A percentile compares a stretch with the other conserved stretches of the same genome.
These are phyloP conservation scores for Suhomyces choctaworum DNA, from an alignment of 1,139 yeast species.

Conservation along the genomic window DNA sequence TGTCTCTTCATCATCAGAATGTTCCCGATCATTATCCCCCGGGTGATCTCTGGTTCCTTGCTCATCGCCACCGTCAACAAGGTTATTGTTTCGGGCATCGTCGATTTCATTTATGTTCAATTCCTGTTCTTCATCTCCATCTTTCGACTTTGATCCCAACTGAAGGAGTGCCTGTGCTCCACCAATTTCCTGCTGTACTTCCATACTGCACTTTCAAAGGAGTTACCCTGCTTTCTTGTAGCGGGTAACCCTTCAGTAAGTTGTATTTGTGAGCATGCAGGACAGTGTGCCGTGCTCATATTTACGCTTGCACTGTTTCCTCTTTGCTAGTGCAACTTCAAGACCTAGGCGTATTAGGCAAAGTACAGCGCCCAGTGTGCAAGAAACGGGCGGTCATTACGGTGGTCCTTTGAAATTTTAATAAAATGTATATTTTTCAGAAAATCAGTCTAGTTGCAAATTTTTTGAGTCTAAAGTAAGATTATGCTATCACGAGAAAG, in stretches of 20 bases:
- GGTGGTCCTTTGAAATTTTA: no score
- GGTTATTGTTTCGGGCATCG: slow-evolving; percentile 6
- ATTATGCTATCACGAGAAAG: no score
- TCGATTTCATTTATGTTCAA: slow-evolving; percentile 9
- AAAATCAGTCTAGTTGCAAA: no score
- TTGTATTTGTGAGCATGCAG: slow-evolving; percentile 4
- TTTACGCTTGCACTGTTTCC: slow-evolving; percentile 1
- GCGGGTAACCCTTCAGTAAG: slow-evolving; percentile 18
- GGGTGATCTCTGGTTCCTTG: slow-evolving; percentile 10
- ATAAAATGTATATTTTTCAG: no score
- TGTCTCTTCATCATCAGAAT: slow-evolving; percentile 22
- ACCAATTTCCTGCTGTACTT: slow-evolving; percentile 43
- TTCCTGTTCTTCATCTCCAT: slow-evolving; percentile 18
- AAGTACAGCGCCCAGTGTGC: no score
- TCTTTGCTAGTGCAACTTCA: not conserved
- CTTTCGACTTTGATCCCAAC: slow-evolving; percentile 37
- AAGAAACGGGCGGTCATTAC: no score
- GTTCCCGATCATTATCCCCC: slow-evolving; percentile 12
- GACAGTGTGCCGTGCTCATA: slow-evolving; percentile 1
- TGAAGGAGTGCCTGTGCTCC: slow-evolving; percentile 50
- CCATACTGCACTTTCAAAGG: slow-evolving; percentile 25
- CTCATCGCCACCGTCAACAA: slow-evolving; percentile 15
- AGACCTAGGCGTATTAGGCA: no score
- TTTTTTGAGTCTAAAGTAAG: no score
- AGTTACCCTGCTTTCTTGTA: slow-evolving; percentile 17